Base-by-base conservation (phyloP, 23 red algal species). In the Rhodosorus marinus region DNA sequence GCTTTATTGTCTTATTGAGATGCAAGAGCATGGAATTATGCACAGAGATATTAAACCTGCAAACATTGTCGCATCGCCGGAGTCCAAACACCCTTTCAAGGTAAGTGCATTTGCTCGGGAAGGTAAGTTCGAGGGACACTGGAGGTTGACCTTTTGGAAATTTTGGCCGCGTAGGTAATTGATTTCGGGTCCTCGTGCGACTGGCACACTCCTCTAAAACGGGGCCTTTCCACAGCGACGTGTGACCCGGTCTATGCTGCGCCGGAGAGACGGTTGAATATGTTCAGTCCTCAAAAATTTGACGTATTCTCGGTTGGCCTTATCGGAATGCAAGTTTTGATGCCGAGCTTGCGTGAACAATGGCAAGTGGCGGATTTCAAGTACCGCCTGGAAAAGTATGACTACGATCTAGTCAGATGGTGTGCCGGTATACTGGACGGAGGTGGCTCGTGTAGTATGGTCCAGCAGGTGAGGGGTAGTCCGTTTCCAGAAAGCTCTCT, bases 261-360 rank as follows among this genome's bases (percentile, higher is more conserved):
- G 23, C 81, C 81, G 14, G 81, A 87, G 35, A 8, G 33, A 2
- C 62, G 71, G 43, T 17, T 70, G 6, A 26, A 17, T 4, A 35
- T 68, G 17, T 30, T 54, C n/a, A 14, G 11, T 1, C 49, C 62
- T 5, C 63, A 78, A 35, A 59, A 62, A 36, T 87, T 87, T 40
- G 81, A 87, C 45, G 81, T 87, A 24, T 87, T 87, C 62, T 68
- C 58, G 14, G 24, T 87, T 20, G 81, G 62, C 17, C 72, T 87
- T 49, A 63, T 87, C 24, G 81, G 52, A 42, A 11, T 76, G 22
- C 52, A 60, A 20, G 69, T 59, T 6, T 55, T 74, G 11, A 26
- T 69, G 21, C 70, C 61, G 29, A 35, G 4, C 1, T 49, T 78
- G 20, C 20, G 33, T 0, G 24, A 33, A 53, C 71, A 76, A 24